Evolutionary conservation across 2,329 filamentous ascomycete genomes (phyloP), one percentile per base, ranked within the genome.

Genomic region (Aspergillus uvarum): DNA sequence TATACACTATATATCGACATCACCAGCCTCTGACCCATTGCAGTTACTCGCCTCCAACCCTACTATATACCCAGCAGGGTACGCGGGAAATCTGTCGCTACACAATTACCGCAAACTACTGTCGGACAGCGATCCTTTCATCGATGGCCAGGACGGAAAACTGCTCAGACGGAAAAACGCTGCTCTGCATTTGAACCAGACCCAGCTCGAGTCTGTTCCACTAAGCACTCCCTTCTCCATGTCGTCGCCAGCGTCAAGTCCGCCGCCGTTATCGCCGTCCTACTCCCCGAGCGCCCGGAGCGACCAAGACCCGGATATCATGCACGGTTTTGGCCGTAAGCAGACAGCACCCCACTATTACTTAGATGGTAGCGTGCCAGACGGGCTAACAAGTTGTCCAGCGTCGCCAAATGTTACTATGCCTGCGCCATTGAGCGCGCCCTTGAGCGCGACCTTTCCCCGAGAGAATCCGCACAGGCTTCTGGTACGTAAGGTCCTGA

Each of bases 101-200:
- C 74, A 75, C 64, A 67, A 74, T 53, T 76, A 76, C 59, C 74
- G 74, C 51, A 75, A 73, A 57, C 67, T 67, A 52, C 68, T 76
- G 54, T 71, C 72, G 10, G 61, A 68, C 48, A 65, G 61, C 63
- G 67, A 68, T 63, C 65, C 63, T 22, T 62, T 68, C 55, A 63
- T 62, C 24, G 68, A 72, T 60, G 63, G 64, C 55, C 58, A 65
- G n/a, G 65, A 67, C 57, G 63, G 67, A 51, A 72, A 69, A 49
- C 70, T 56, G 12, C 64, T 77, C 54, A 70, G 70, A 55, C 72
- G 74, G 29, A 77, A 74, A 59, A 68, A 69, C 21, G 74, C 70
- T 32, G 69, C 68, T 4, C 61, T 66, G 48, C 73, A 76, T 64
- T 68, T 76, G 38, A 71, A 72, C 54, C 67, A 67, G 24, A 59